Base-by-base conservation (phyloP, 2,329 filamentous ascomycete genomes). In the Lojkania enalia region DNA sequence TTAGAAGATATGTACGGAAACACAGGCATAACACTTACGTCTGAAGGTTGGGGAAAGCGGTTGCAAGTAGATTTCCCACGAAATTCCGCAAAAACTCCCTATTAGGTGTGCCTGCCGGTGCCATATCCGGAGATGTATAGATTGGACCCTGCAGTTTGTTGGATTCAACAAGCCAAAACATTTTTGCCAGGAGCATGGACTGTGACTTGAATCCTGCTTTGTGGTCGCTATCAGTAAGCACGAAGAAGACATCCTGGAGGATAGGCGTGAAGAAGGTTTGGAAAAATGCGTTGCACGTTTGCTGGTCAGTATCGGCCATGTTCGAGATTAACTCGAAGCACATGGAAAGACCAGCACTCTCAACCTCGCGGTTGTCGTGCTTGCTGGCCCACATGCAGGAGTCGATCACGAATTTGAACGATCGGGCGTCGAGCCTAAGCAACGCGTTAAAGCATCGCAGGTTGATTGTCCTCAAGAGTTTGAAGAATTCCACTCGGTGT, bases 331-430 rank as follows among this genome's bases (percentile, higher is more conserved):
- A 79, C 74, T 99, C 94, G 57, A 96, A 83, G 71, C 92, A 97
- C 94, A 99, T 99, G 72, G 91, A 94, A 49, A 99, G 83, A 49
- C 94, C 94, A 29, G 94, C 95, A 57, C 88, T 90, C 73, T 99
- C 94, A 20, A 99, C 94, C 66, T 96, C 90, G 49, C 94, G 88
- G 74, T 99, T 99, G 75, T 99, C 94, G 72, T 99, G 94, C 78
- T 99, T 99, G 77, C 92, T 96, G n/a, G 95, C 94, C 95, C 94
- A 99, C 80, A 97, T 90, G 78, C 95, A 99, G 25, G 92, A 95
- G 71, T 99, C 94, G 57, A 99, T 97, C 61, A 99, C 91, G 66
- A 97, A 95, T 75, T 99, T 99, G 83, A 99, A 99, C 67, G 96
- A 94, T 48, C 90, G 85, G 63, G 89, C 92, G 67, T 99, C 92